Evolutionary conservation across 306 rosid species (phyloP).

Genomic region (Trifolium pratense): DNA sequence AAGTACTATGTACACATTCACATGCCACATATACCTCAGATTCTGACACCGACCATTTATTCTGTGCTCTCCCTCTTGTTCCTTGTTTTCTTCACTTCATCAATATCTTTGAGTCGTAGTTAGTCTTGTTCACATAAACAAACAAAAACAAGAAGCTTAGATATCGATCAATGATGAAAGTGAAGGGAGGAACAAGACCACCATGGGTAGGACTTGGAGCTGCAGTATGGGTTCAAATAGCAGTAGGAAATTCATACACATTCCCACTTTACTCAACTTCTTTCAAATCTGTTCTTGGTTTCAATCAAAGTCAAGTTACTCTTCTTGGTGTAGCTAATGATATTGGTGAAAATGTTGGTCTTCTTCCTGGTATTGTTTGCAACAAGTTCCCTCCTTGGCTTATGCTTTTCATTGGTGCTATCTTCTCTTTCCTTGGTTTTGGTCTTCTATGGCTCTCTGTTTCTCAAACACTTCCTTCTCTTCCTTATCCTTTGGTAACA

Average conservation of each 20-base stretch:
- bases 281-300: conserved; percentile 70
- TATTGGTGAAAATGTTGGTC: conserved; percentile 81
- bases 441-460: conserved; percentile 70
- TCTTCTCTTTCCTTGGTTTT: conserved; percentile 66
- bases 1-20: neutral
- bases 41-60: neutral
- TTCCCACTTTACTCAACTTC: conserved; percentile 79
- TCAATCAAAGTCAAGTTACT: conserved; percentile 70
- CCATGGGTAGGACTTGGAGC: conserved; percentile 94
- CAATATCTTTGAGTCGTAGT: neutral
- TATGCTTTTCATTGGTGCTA: conserved; percentile 59
- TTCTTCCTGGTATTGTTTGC: conserved; percentile 68
- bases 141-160: no score
- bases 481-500: conserved; percentile 73
- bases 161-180: conserved; percentile 39
- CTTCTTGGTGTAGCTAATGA: conserved; percentile 84
- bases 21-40: neutral
- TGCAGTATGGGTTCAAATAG: conserved; percentile 75
- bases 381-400: conserved; percentile 58
- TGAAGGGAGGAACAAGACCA: conserved; percentile 74
- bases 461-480: conserved; percentile 43
- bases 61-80: neutral
- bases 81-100: neutral
- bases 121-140: neutral
- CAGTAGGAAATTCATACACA: conserved; percentile 59